Evolutionary conservation across 176 grass and related monocot genomes (phyloP), one percentile per base, ranked within the genome.

Genomic region (Olyra latifolia): DNA sequence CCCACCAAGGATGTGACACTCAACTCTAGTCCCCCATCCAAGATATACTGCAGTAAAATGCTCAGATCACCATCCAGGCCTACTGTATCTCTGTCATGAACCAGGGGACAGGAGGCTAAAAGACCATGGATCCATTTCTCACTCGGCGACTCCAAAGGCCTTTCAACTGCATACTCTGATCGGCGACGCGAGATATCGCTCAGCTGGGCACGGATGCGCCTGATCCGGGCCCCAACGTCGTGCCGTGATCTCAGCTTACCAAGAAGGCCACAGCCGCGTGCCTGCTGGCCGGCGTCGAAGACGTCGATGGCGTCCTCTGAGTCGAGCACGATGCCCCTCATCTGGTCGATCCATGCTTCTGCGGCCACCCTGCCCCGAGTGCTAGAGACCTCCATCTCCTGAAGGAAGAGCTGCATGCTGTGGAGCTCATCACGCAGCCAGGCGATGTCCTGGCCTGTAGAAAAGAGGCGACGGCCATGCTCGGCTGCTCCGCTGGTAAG

Each of bases 371-470:
- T 9, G 19, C 78, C 20, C 3, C 66, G 46, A 11, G 17, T 46
- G 53, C 64, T 17, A 35, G 56, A 20, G 8, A 39, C 7, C 62
- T 74, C 77, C 69, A 68, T 57, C 38, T 85, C 75, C 1, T 38
- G 30, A 5, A 89, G 77, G 77, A 85, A 89, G 28, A 61, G 56
- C 22, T 47, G 82, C 82, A 81, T 81, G 62, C 11, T 81, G 42
- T 62, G 49, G 42, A 89, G 82, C 62, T 85, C 70, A 10, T 74
- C 82, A 0, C 45, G 75, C 32, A 85, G 87, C 87, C 87, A 89
- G 25, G 47, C 35, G 10, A 76, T 62, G 14, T 81, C 72, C 0
- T 11, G 22, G 14, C 63, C 47, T 3, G 72, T 9, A 35, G 62
- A 8, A 17, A 73, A 25, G 7, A 89, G 3, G 19, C 29, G 28